Evolutionary conservation across 1,284 basidiomycete species (phyloP), one percentile per base, ranked within the genome.

Genomic region (Afroboletus lepidellus): DNA sequence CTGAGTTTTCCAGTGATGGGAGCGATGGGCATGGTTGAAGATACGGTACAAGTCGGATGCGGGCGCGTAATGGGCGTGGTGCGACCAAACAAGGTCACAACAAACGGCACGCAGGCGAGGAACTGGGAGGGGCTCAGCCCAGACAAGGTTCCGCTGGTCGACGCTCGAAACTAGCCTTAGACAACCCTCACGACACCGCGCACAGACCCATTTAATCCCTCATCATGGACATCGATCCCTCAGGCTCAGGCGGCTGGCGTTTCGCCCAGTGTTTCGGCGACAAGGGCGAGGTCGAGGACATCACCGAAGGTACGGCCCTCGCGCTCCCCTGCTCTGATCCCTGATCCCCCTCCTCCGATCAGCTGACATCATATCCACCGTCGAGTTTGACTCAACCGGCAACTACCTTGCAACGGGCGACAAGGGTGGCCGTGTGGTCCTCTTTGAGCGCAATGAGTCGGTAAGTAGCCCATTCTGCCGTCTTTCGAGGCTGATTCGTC

Each of bases 181-280:
- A 51, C 55, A 34, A n/a, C 32, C 5, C 39, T 27, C 38, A 25
- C 50, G 49, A 54, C 50, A 54, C 51, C 50, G 60, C 51, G 37
- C 41, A 45, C 47, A 50, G 55, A 57, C 60, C 51, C 54, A 53
- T 53, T 48, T 53, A 46, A 21, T 53, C 3, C 27, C 18, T 46
- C 42, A 69, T 61, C 69, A 87, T 87, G 83, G 84, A 87, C 60
- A 82, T 85, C 67, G 93, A 95, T 77, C 83, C 89, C 66, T 89
- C 88, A 67, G 80, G 84, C 61, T 89, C 86, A 69, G 88, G 87
- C 62, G 88, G 88, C 68, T 99, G 97, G 97, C 88, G 95, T 65
- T 99, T 99, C 74, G 97, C 97, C 50, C 97, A 99, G 72, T 99
- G 97, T 77, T 99, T 99, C 72, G 97, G 97, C 65, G 94, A 98